Percentiles rank a stretch among this genome's conserved stretches.
These are phyloP conservation scores for Leishmania tarentolae DNA, from an alignment of 208 protist species.

Conservation along the genomic window DNA sequence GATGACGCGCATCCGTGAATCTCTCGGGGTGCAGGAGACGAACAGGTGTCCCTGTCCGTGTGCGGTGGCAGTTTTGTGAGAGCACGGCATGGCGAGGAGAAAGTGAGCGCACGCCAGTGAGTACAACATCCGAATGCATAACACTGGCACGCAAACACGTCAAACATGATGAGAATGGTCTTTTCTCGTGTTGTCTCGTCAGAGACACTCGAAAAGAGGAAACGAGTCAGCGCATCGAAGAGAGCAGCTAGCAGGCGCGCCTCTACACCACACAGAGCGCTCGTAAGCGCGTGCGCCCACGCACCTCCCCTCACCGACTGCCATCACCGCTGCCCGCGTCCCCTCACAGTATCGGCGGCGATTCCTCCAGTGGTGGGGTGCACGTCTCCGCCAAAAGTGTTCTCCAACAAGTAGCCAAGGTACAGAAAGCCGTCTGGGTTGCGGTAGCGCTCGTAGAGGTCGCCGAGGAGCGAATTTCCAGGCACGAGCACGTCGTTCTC, in stretches of 20 bases:
- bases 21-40: not conserved
- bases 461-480: constrained; percentile 67
- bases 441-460: constrained; percentile 86
- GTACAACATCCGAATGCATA: not conserved
- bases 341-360: not conserved
- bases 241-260: not conserved
- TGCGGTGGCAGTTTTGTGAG: not conserved
- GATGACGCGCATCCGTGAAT: not conserved
- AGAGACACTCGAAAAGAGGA: not conserved
- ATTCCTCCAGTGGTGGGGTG: not conserved
- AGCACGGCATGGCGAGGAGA: not conserved
- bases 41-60: not conserved
- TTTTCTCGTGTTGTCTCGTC: not conserved
- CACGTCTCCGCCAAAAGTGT: constrained; percentile 72
- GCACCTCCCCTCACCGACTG: not conserved
- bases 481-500: constrained; percentile 73
- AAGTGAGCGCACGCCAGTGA: not conserved
- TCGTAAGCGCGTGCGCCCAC: not conserved
- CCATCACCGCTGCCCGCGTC: not conserved
- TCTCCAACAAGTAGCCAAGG: constrained; percentile 80
- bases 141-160: not conserved
- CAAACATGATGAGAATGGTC: not conserved
- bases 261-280: not conserved
- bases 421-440: constrained; percentile 92
- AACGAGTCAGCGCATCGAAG: not conserved